Percentiles rank a stretch among this genome's conserved stretches.
Conservation (phyloP, 306 rosid species). For the Trifolium repens region DNA sequence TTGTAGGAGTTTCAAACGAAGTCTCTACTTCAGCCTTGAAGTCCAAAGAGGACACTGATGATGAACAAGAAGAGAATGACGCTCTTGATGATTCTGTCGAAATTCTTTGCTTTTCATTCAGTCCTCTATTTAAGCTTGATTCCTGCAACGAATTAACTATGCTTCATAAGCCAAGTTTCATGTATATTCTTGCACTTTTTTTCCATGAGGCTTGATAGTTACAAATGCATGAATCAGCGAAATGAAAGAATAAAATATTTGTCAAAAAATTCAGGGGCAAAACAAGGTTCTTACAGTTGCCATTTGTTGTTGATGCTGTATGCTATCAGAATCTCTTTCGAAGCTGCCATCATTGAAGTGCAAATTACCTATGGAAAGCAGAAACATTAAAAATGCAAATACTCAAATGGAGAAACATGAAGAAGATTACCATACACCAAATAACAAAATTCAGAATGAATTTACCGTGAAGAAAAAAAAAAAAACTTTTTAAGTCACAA, state of each 20-base stretch:
- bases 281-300: conserved; percentile 53
- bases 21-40: conserved; percentile 66
- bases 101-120: conserved; percentile 65
- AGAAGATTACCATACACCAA: conserved; percentile 27
- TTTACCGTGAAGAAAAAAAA: neutral
- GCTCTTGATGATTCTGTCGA: conserved; percentile 83
- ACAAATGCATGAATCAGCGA: neutral
- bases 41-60: conserved; percentile 72
- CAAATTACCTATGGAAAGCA: conserved; percentile 59
- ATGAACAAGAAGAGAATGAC: conserved; percentile 87
- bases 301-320: conserved; percentile 50
- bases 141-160: conserved; percentile 58
- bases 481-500: neutral
- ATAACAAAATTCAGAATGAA: conserved; percentile 20
- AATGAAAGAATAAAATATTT: conserved; percentile 13
- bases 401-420: conserved; percentile 28
- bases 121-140: conserved; percentile 53
- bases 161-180: conserved; percentile 32
- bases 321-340: conserved; percentile 57
- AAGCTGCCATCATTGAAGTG: conserved; percentile 52
- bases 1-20: conserved; percentile 65
- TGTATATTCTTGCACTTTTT: neutral
- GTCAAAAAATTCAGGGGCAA: conserved; percentile 13
- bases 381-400: conserved; percentile 31
- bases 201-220: neutral